A percentile compares a stretch with the other conserved stretches of the same genome.
phyloP scores from a whole-genome alignment of 2,329 filamentous ascomycete species.

The Botryotinia globosa region DNA sequence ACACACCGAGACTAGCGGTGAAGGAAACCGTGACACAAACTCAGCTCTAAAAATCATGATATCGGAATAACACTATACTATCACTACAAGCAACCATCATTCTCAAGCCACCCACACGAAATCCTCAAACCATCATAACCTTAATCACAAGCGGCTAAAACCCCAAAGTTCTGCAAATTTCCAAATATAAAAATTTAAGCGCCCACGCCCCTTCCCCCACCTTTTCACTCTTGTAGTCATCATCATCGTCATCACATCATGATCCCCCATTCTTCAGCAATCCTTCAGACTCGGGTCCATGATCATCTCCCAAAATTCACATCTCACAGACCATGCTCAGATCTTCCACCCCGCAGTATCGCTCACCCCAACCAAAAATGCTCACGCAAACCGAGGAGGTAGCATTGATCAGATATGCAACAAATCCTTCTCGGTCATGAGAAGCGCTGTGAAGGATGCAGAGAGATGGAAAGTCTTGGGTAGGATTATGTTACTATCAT shows the following conservation, averaged over 20 bases:
- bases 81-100: not conserved
- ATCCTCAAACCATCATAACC: not conserved
- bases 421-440: not conserved
- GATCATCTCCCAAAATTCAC: not conserved
- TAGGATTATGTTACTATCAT: not conserved
- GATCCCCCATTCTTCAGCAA: not conserved
- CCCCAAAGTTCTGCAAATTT: not conserved
- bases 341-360: not conserved
- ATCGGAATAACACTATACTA: not conserved
- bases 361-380: not conserved
- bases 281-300: constrained; percentile 2
- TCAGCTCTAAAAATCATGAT: not conserved
- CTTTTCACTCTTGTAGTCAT: not conserved
- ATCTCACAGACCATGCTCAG: not conserved
- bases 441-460: not conserved
- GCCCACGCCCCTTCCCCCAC: not conserved
- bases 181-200: not conserved
- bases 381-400: not conserved
- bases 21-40: not conserved
- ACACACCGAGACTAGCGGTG: not conserved
- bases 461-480: not conserved
- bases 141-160: not conserved
- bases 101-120: not conserved
- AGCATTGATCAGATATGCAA: not conserved
- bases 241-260: not conserved